Conservation (phyloP, 2,329 filamentous ascomycete species). For the Monilinia laxa region DNA sequence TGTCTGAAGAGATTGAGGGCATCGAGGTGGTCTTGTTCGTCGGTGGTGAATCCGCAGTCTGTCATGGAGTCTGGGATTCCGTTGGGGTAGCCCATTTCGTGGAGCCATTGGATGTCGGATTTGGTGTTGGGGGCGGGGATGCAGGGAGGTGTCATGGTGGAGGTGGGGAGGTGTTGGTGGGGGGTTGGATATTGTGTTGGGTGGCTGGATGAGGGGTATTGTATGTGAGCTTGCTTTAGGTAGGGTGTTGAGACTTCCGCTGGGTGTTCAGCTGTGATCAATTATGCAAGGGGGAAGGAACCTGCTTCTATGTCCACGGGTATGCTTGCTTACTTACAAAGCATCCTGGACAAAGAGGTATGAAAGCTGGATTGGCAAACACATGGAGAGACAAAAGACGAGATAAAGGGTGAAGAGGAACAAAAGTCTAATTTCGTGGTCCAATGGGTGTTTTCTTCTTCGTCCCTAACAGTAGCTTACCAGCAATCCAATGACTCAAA, state of each 20-base stretch:
- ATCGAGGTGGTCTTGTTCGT: background rate
- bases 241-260: background rate
- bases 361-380: background rate
- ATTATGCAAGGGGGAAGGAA: background rate
- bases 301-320: no score
- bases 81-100: background rate
- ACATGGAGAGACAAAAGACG: background rate
- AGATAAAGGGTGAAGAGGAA: background rate
- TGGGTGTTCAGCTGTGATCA: background rate
- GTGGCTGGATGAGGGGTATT: background rate
- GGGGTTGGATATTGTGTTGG: background rate
- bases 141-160: slow-evolving; percentile 2
- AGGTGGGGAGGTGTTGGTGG: background rate
- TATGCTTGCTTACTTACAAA: background rate
- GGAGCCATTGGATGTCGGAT: slow-evolving; percentile 2
- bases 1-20: background rate
- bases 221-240: background rate
- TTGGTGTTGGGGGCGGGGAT: background rate
- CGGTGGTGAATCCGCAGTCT: slow-evolving; percentile 4
- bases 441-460: background rate
- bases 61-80: background rate
- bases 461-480: background rate
- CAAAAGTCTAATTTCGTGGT: background rate
- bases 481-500: background rate
- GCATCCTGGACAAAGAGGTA: background rate